These are phyloP conservation scores for Saccharomyces hybrid DNA, from an alignment of 1,139 yeast species.

Conservation along the genomic window DNA sequence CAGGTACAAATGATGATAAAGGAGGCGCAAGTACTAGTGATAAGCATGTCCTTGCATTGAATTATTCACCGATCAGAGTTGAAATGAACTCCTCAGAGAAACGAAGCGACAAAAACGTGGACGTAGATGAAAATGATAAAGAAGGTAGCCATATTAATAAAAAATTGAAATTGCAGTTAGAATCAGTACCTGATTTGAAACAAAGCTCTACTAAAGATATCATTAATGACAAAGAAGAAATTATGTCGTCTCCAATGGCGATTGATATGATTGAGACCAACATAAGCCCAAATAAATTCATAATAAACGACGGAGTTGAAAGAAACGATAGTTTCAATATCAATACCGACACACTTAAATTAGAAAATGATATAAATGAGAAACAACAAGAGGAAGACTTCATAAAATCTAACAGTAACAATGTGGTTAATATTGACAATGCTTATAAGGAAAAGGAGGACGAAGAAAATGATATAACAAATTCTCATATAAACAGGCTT, in stretches of 20 bases:
- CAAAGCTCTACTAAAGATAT: neutral
- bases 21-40: conserved; percentile 12
- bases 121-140: conserved; percentile 13
- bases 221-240: conserved; percentile 3
- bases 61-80: conserved; percentile 17
- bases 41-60: conserved; percentile 7
- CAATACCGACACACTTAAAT: conserved; percentile 4
- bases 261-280: conserved; percentile 13
- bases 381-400: neutral
- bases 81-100: conserved; percentile 19
- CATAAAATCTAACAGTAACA: neutral
- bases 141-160: conserved; percentile 26
- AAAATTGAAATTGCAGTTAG: conserved; percentile 13
- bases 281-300: conserved; percentile 15
- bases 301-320: neutral
- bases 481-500: neutral
- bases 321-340: neutral
- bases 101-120: conserved; percentile 9
- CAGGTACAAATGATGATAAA: neutral
- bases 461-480: conserved; percentile 1
- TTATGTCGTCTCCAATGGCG: conserved; percentile 8
- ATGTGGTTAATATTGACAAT: neutral
- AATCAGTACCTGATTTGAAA: conserved; percentile 13
- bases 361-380: conserved; percentile 1
- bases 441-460: neutral